Evolutionary conservation across 495 filamentous ascomycete species (phyloP), one percentile per base, ranked within the genome.

Genomic region (Bombardia bombarda): DNA sequence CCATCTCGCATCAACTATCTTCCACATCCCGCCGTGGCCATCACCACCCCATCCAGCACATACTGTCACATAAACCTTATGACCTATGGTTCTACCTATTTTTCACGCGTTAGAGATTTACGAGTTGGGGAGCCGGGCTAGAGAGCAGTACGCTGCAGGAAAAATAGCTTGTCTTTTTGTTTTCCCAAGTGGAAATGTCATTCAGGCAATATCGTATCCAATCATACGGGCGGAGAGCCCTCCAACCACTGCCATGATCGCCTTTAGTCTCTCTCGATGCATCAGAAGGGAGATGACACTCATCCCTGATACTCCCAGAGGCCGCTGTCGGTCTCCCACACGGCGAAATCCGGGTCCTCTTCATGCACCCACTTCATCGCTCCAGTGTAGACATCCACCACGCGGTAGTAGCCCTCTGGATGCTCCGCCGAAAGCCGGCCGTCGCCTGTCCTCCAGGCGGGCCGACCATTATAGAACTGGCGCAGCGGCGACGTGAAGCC

Each of bases 281-380:
- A 43, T 37, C 41, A 36, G 10, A 43, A 37, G 32, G 41, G 32
- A 43, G 41, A 43, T 28, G 23, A 37, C 26, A 43, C 14, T 43
- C 32, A 43, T 43, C 41, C 32, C 14, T 36, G 41, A 37, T 43
- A 43, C 32, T 43, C 41, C 41, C n/a, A 43, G 32, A 43, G 41
- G 32, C 41, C 41, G 32, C 32, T 43, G 32, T 43, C 41, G 19
- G 41, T 43, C 32, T 43, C 32, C 41, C 32, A 37, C 31, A 22
- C 10, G 32, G 20, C 22, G 41, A 36, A 43, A 43, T 38, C 35
- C 19, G 25, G 24, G 5, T 45, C 33, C 24, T 45, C 23, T 14
- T 38, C 23, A 32, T 45, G 18, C 12, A 30, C 24, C 42, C 33
- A 45, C 26, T 38, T 45, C 42, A 45, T 32, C 10, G 25, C 33